Evolutionary conservation across 805 yeast genomes (phyloP).

Genomic region (Cyberlindnera misumaiensis): DNA sequence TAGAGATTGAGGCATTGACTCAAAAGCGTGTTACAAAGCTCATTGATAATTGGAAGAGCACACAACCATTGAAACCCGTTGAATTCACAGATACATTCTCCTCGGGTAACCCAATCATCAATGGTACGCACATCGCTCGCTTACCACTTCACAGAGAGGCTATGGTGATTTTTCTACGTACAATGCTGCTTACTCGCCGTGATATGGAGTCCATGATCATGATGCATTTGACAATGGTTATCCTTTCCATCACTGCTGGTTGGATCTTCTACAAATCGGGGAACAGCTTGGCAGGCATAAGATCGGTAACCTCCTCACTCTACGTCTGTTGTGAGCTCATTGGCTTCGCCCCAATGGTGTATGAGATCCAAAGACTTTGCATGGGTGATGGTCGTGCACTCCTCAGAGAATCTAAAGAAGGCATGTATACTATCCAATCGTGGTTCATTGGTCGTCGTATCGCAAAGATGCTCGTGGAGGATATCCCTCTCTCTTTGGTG

Average conservation of each 20-base stretch:
- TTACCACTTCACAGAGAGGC: conserved; percentile 37
- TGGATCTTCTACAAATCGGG: conserved; percentile 71
- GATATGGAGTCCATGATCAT: conserved; percentile 44
- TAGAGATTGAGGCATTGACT: conserved; percentile 26
- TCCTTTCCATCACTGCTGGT: conserved; percentile 58
- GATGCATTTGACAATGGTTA: conserved; percentile 35
- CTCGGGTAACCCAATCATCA: conserved; percentile 9
- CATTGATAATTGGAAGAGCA: conserved; percentile 10
- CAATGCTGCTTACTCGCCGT: conserved; percentile 38
- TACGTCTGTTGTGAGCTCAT: conserved; percentile 49
- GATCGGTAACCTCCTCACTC: conserved; percentile 48
- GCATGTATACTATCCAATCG: conserved; percentile 14
- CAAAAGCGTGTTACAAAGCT: conserved; percentile 24
- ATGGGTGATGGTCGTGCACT: conserved; percentile 45
- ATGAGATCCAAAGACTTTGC: conserved; percentile 54
- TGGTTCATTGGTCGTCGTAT: conserved; percentile 40
- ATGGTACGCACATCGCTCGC: conserved; percentile 5
- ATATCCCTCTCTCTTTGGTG: conserved; percentile 51
- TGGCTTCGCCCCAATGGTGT: conserved; percentile 47
- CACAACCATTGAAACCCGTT: conserved; percentile 3
- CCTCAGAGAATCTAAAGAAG: conserved; percentile 34
- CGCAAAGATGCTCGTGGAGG: conserved; percentile 63
- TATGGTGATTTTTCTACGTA: conserved; percentile 39
- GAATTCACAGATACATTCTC: conserved; percentile 8
- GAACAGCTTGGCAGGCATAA: conserved; percentile 52